Evolutionary conservation across 2,329 filamentous ascomycete genomes (phyloP).

Genomic region (Apiospora pterosperma): DNA sequence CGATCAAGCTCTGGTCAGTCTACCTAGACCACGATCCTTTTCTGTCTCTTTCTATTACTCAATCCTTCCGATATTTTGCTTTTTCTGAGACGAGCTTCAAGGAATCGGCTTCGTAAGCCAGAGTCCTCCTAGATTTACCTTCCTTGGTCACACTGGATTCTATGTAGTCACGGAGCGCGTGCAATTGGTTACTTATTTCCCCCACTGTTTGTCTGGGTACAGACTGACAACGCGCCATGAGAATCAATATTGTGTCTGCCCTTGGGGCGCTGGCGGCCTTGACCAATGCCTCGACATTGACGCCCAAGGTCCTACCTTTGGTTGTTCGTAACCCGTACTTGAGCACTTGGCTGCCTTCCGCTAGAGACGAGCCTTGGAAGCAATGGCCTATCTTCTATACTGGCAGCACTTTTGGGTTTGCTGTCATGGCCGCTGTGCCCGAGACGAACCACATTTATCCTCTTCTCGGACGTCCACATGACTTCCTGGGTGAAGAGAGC

Average conservation of each 20-base stretch:
- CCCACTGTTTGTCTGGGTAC: neutral
- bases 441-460: constrained; percentile 42
- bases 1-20: constrained; percentile 1
- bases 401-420: constrained; percentile 49
- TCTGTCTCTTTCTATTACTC: too few relatives aligned
- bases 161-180: neutral
- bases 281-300: constrained; percentile 47
- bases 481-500: constrained; percentile 33
- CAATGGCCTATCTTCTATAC: constrained; percentile 87
- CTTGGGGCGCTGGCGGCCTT: constrained; percentile 29
- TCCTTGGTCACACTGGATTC: neutral
- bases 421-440: constrained; percentile 44
- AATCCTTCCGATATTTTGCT: neutral
- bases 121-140: neutral
- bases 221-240: constrained; percentile 19
- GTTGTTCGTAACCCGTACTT: constrained; percentile 59
- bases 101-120: neutral
- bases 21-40: neutral
- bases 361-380: constrained; percentile 72
- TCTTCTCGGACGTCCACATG: constrained; percentile 48
- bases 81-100: neutral
- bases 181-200: neutral
- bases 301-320: constrained; percentile 54
- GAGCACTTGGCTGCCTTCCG: constrained; percentile 60
- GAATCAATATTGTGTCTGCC: constrained; percentile 21